Conservation (phyloP, 805 yeast genomes). For the Yamadazyma nakazawae region DNA sequence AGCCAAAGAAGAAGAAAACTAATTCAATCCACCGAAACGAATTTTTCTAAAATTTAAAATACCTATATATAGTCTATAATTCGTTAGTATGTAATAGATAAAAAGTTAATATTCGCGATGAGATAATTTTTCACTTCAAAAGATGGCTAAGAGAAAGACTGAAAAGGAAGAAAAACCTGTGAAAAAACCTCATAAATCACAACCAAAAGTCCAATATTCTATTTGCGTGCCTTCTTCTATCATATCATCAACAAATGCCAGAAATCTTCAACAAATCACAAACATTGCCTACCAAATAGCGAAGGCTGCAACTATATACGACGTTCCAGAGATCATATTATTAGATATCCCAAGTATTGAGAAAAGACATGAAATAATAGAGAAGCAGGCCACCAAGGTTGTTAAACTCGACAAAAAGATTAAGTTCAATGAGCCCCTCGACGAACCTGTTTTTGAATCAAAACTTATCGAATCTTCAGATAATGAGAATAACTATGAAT, state of each 20-base stretch:
- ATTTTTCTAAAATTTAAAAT: no score
- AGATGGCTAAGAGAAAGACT: constrained; percentile 21
- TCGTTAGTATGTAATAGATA: background rate
- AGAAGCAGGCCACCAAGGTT: constrained; percentile 21
- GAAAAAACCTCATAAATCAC: constrained; percentile 28
- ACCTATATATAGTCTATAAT: background rate
- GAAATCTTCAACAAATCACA: constrained; percentile 70
- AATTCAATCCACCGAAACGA: background rate
- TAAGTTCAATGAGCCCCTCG: constrained; percentile 23
- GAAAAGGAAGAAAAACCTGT: constrained; percentile 23
- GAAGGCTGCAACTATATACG: constrained; percentile 63
- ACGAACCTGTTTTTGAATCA: constrained; percentile 6
- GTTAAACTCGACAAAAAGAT: constrained; percentile 27
- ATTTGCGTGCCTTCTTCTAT: constrained; percentile 73
- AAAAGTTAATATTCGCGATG: constrained; percentile 6
- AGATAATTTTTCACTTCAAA: constrained; percentile 3
- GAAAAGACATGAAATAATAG: constrained; percentile 14
- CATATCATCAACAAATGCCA: constrained; percentile 52
- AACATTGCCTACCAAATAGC: constrained; percentile 75
- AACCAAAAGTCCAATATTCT: constrained; percentile 39
- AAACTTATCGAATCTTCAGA: constrained; percentile 9
- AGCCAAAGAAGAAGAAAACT: constrained; percentile 1
- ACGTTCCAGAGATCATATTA: constrained; percentile 72
- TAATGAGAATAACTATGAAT: constrained; percentile 35
- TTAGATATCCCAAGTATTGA: constrained; percentile 47